Evolutionary conservation across 306 rosid genomes (phyloP).

Genomic region (Dalbergia oliveri): DNA sequence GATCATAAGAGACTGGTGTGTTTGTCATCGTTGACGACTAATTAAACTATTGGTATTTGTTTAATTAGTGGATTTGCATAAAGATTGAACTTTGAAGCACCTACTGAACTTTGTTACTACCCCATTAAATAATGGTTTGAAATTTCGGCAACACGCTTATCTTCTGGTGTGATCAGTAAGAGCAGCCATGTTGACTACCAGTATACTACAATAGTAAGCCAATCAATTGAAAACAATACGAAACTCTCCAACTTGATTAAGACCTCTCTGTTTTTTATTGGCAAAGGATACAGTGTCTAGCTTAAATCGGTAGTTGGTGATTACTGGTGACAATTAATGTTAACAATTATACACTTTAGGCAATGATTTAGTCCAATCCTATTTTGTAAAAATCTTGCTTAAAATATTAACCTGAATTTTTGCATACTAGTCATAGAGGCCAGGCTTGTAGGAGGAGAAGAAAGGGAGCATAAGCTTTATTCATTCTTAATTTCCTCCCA

Average conservation of each 20-base stretch:
- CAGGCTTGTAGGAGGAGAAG: no score
- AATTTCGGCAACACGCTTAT: constrained; percentile 39
- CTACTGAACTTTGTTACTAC: no score
- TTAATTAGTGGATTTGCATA: background rate
- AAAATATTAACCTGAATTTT: no score
- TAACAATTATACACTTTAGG: background rate
- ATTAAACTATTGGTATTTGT: constrained; percentile 16
- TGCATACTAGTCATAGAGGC: no score
- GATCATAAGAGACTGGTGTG: background rate
- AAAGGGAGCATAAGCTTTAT: no score
- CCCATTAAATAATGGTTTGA: constrained; percentile 31
- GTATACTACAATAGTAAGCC: background rate
- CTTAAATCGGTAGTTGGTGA: constrained; percentile 22
- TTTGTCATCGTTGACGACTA: constrained; percentile 31
- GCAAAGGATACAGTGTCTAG: constrained; percentile 17
- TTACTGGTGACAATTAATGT: background rate
- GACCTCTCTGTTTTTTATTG: constrained; percentile 29
- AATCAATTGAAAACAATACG: constrained; percentile 1
- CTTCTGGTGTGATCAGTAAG: constrained; percentile 5
- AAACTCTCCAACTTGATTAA: constrained; percentile 38
- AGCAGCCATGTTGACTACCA: constrained; percentile 37
- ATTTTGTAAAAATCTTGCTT: background rate
- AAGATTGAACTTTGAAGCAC: background rate
- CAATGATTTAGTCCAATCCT: background rate
- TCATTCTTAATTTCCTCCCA: background rate